Conservation (phyloP, 768 basidiomycete species). For the Trametes punicea region DNA sequence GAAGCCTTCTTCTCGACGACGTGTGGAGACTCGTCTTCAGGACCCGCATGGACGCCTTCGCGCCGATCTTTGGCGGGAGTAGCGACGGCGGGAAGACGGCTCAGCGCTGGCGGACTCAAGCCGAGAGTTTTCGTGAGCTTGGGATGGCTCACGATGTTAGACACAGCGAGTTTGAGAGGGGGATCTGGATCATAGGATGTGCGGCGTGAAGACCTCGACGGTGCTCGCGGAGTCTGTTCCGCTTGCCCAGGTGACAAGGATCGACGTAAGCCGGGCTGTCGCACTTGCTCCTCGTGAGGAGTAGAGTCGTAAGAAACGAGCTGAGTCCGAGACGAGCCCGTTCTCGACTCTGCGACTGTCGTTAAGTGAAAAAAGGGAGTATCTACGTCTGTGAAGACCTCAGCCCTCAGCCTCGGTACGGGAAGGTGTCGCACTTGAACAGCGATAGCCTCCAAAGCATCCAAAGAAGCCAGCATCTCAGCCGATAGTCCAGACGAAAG, state of each 20-base stretch:
- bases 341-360: neutral
- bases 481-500: neutral
- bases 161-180: neutral
- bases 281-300: neutral
- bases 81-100: neutral
- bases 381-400: neutral
- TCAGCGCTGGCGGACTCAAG: neutral
- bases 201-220: neutral
- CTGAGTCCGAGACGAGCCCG: neutral
- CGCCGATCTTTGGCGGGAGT: neutral
- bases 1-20: neutral
- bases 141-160: slow-evolving; percentile 8
- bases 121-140: slow-evolving; percentile 15
- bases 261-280: neutral
- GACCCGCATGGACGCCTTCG: neutral
- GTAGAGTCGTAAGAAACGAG: neutral
- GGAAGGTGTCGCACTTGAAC: neutral
- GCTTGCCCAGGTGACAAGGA: neutral
- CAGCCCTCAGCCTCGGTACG: neutral
- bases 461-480: slow-evolving; percentile 5
- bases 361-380: neutral
- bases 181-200: neutral
- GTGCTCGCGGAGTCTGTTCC: neutral
- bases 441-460: slow-evolving; percentile 4
- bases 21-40: neutral